Evolutionary conservation across 805 yeast genomes (phyloP), one percentile per base, ranked within the genome.

Genomic region (Candida oleophila): DNA sequence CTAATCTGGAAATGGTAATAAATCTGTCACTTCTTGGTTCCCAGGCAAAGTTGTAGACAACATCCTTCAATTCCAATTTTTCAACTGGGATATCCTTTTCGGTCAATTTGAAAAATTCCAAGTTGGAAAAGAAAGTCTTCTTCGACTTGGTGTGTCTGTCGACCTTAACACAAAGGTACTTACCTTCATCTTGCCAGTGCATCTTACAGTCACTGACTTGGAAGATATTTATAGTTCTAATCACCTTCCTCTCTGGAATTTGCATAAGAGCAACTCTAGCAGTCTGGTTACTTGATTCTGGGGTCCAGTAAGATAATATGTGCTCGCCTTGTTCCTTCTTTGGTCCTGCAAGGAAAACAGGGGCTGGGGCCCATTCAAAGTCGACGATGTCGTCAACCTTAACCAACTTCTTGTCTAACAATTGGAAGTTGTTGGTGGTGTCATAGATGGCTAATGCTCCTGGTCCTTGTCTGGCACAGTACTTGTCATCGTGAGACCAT

Each of bases 121-220:
- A 78, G 65, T 89, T 89, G 48, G 97, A 83, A 78, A 89, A 90
- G 44, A 85, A 68, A 18, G 96, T 88, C 80, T 95, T 94, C 68
- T 86, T 88, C 42, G 97, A 86, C 71, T 94, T 94, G 47, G 97
- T 89, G 71, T 90, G 96, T 72, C 98, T 89, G 68, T 91, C 97
- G 56, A 94, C 97, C 74, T 88, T 89, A 62, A 91, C 95, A 73
- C 97, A 89, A 64, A 94, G 73, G 65, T 74, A 85, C 58, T 82
- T 84, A 53, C 89, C 89, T 56, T 87, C 83, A 54, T 81, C 84
- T 72, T 94, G 98, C 99, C 99, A 94, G 76, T 84, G 89, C 73
- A 94, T 71, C 60, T 85, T 80, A 71, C 94, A 89, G 62, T 87
- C 92, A 47, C 89, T 80, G 43, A 94, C 99, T 72, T 94, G 97